Conservation (phyloP, 352 stramenopile genomes). For the Pythium coloratum region DNA sequence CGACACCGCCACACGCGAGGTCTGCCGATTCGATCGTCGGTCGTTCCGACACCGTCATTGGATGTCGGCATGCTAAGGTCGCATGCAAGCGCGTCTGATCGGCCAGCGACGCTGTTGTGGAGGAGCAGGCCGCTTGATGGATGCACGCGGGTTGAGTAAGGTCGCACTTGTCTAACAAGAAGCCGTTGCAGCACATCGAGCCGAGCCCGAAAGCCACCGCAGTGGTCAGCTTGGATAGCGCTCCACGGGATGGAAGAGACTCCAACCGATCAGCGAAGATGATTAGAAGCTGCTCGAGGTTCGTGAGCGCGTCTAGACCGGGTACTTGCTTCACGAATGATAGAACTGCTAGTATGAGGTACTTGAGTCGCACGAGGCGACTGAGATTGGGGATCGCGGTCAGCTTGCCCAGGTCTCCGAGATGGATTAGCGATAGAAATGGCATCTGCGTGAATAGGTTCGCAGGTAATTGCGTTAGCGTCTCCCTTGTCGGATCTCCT, state of each 20-base stretch:
- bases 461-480: neutral
- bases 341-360: slow-evolving; percentile 19
- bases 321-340: slow-evolving; percentile 17
- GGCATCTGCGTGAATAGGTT: slow-evolving; percentile 20
- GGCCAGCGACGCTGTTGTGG: no score
- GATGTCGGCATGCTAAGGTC: neutral
- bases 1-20: slow-evolving; percentile 12
- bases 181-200: slow-evolving; percentile 5
- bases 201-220: neutral
- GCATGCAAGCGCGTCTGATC: neutral
- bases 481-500: slow-evolving; percentile 10
- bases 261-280: slow-evolving; percentile 7
- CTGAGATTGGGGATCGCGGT: neutral
- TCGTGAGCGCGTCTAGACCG: slow-evolving; percentile 4
- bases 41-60: neutral
- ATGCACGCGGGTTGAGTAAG: neutral
- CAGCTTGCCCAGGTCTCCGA: neutral
- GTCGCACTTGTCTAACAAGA: neutral
- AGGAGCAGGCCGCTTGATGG: neutral
- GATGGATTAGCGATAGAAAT: neutral
- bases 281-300: slow-evolving; percentile 16
- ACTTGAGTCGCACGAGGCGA: slow-evolving; percentile 11
- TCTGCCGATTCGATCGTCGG: neutral
- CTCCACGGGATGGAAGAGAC: neutral
- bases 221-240: slow-evolving; percentile 2